A percentile compares a stretch with the other conserved stretches of the same genome.
Conservation (phyloP, 129 eudicot genomes). For the Apium graveolens region DNA sequence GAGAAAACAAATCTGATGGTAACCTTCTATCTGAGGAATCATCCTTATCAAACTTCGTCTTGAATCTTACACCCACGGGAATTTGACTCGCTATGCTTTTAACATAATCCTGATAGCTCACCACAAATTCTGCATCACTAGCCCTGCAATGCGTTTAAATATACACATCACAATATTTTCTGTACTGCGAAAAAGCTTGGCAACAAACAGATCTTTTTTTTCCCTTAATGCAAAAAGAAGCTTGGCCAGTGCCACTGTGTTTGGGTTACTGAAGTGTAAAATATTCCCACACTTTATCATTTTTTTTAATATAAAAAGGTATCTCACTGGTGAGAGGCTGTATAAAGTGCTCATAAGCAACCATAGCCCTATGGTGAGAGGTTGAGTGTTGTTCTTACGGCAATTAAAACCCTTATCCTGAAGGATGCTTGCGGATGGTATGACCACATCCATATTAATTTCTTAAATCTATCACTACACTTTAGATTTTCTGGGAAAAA, state of each 20-base stretch:
- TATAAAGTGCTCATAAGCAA: neutral
- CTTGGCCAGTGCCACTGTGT: neutral
- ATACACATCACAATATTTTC: conserved; percentile 9
- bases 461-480: too few species aligned
- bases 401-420: neutral
- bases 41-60: conserved; percentile 63
- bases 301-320: neutral
- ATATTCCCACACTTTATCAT: neutral
- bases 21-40: conserved; percentile 87
- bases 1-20: neutral
- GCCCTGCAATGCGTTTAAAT: conserved; percentile 42
- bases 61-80: conserved; percentile 66
- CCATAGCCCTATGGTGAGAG: neutral
- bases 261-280: neutral
- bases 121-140: conserved; percentile 60
- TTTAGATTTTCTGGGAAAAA: neutral
- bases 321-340: neutral
- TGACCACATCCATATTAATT: neutral
- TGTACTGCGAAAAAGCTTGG: neutral
- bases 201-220: neutral
- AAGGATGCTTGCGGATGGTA: neutral
- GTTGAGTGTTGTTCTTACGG: neutral
- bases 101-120: conserved; percentile 51
- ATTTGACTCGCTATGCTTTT: conserved; percentile 36
- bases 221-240: neutral